Conservation (phyloP, 2,329 filamentous ascomycete species). For the Fusarium xyrophilum region DNA sequence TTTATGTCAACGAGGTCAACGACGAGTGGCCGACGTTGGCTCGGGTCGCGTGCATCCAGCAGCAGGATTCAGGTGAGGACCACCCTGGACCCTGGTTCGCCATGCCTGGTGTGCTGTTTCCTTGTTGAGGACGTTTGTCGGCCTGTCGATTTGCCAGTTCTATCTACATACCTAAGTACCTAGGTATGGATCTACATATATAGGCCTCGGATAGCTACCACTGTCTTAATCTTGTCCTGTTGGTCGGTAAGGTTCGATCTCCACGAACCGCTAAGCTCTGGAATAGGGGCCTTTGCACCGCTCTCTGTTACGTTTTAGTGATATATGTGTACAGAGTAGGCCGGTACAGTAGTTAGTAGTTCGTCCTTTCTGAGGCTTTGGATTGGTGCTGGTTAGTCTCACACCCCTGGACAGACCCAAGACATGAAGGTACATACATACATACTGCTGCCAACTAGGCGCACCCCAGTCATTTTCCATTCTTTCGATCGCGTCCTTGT, state of each 20-base stretch:
- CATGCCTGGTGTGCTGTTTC: conserved; percentile 32
- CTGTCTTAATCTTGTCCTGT: conserved; percentile 1
- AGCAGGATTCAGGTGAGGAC: conserved; percentile 42
- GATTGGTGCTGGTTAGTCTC: conserved; percentile 27
- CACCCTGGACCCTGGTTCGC: conserved; percentile 34
- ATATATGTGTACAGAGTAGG: background rate
- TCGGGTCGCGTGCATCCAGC: conserved; percentile 40
- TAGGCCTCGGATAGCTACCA: background rate
- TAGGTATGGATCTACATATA: background rate
- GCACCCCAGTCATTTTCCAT: conserved; percentile 25
- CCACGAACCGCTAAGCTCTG: background rate
- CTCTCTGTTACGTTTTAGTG: conserved; percentile 14
- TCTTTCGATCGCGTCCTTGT: conserved; percentile 37
- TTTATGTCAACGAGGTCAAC: conserved; percentile 33
- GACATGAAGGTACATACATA: conserved; percentile 1
- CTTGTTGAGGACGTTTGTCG: conserved; percentile 21
- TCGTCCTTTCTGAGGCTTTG: conserved; percentile 14
- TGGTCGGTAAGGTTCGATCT: background rate
- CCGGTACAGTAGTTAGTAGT: background rate
- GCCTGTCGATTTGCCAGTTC: conserved; percentile 21
- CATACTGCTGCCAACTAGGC: conserved; percentile 19
- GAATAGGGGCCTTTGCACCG: conserved; percentile 12
- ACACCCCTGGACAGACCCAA: conserved; percentile 16
- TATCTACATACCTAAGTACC: background rate
- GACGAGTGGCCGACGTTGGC: conserved; percentile 35